Evolutionary conservation across 495 filamentous ascomycete species (phyloP), one percentile per base, ranked within the genome.

Genomic region (Penicillium flavigenum): DNA sequence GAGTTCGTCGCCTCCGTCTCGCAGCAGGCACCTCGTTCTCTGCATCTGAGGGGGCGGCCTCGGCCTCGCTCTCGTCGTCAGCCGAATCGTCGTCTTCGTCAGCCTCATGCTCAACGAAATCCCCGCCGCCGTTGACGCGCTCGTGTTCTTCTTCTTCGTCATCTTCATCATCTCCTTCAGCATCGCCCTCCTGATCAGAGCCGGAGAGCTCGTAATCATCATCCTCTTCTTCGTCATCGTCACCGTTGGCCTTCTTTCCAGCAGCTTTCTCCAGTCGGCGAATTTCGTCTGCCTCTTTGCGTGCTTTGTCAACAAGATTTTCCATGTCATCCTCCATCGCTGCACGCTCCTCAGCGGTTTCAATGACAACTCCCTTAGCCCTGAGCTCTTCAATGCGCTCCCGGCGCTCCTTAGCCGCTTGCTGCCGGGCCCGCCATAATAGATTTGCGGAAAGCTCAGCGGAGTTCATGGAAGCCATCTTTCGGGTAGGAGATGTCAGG

Each of bases 261-360:
- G 85, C 83, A 26, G 79, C 84, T 31, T 81, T 87, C 68, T 98
- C 94, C 47, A 82, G 72, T 64, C 86, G 83, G 64, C 86, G 86
- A 49, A 99, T 87, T 47, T 87, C 86, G 47, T 90, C 83, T 14
- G 85, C 91, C 66, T 97, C 90, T 59, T 82, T 77, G 41, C 92
- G 80, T 20, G 92, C 94, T 60, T 86, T 90, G 27, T 92, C 88
- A 32, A 98, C 78, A 38, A 97, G 78, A 61, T 96, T 86, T 59
- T 98, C 95, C 20, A 96, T 82, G 56, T 92, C 84, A 26, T 87
- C 85, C 66, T 87, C 83, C 67, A 93, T 87, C 12, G 85, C 84
- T 60, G 88, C 86, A 56, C 89, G 80, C 62, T 99, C 92, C 69
- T 96, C 94, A 5, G 85, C 83, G 1, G 90, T 96, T 61, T 89